phyloP scores from a whole-genome alignment of 495 filamentous ascomycete genomes.

The Trichoderma asperelloides region DNA sequence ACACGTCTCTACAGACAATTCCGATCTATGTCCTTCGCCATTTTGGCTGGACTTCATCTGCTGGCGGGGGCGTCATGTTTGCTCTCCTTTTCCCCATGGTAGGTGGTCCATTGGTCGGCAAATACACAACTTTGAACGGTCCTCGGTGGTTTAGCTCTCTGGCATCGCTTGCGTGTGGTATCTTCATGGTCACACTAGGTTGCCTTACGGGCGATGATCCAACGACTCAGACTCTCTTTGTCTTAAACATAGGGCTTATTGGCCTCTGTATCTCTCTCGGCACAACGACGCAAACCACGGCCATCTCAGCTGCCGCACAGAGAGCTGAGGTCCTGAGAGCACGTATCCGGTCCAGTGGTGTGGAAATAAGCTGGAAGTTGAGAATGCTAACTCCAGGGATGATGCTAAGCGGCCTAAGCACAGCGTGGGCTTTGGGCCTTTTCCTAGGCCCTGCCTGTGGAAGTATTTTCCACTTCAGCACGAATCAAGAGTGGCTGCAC shows the following conservation, averaged over 20 bases:
- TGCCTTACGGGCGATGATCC: neutral
- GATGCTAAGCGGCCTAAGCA: neutral
- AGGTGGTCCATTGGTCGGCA: neutral
- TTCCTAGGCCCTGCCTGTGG: neutral
- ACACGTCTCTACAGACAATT: neutral
- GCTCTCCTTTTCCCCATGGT: neutral
- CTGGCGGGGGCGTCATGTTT: neutral
- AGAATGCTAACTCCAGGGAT: neutral
- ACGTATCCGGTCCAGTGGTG: neutral
- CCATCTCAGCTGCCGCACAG: neutral
- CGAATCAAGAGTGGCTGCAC: neutral
- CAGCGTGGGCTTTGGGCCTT: neutral
- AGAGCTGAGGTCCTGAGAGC: neutral
- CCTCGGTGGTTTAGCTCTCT: neutral
- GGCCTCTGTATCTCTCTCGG: neutral
- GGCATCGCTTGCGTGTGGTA: neutral
- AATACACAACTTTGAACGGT: neutral
- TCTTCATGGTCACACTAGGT: neutral
- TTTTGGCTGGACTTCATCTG: slow-evolving; percentile 6
- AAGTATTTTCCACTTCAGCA: neutral
- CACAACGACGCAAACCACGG: neutral
- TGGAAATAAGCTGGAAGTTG: neutral
- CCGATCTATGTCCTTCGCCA: neutral
- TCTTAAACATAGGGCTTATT: neutral
- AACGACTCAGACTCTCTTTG: neutral